A percentile compares a stretch with the other conserved stretches of the same genome.
Conservation (phyloP, 768 basidiomycete genomes). For the Termitomyces sp. region DNA sequence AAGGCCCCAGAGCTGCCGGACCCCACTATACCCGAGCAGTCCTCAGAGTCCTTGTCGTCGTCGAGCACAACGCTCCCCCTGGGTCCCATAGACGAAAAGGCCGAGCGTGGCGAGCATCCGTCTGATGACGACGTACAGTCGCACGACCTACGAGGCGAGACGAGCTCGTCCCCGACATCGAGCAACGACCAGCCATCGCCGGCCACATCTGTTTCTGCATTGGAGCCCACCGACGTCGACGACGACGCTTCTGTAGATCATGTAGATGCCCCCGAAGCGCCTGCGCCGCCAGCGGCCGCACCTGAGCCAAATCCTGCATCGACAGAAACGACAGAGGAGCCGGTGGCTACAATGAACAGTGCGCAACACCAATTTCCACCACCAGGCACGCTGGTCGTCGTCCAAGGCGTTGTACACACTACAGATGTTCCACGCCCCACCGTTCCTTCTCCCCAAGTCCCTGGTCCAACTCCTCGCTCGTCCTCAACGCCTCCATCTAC, state of each 20-base stretch:
- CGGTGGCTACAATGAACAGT: not conserved
- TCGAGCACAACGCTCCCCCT: not conserved
- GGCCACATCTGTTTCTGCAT: not conserved
- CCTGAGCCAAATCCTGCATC: slow-evolving; percentile 1
- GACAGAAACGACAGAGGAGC: not conserved
- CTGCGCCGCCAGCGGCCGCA: not conserved
- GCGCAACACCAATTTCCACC: slow-evolving; percentile 49
- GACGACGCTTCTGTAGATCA: not conserved
- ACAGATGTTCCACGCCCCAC: slow-evolving; percentile 50
- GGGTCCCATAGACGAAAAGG: not conserved
- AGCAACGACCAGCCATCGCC: slow-evolving; percentile 1
- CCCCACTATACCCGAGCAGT: not conserved
- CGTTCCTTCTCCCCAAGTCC: slow-evolving; percentile 15
- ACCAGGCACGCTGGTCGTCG: slow-evolving; percentile 75
- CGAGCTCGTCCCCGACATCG: not conserved
- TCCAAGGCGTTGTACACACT: slow-evolving; percentile 80
- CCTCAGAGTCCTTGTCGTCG: not conserved
- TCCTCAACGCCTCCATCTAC: slow-evolving; percentile 26
- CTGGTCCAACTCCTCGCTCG: slow-evolving; percentile 20
- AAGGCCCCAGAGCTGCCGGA: slow-evolving; percentile 1
- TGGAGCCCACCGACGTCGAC: not conserved
- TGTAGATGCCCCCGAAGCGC: not conserved
- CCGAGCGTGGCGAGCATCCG: not conserved
- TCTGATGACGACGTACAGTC: not conserved
- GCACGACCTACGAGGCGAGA: not conserved